Evolutionary conservation across 306 rosid genomes (phyloP).

Genomic region (Oemleria cerasiformis): DNA sequence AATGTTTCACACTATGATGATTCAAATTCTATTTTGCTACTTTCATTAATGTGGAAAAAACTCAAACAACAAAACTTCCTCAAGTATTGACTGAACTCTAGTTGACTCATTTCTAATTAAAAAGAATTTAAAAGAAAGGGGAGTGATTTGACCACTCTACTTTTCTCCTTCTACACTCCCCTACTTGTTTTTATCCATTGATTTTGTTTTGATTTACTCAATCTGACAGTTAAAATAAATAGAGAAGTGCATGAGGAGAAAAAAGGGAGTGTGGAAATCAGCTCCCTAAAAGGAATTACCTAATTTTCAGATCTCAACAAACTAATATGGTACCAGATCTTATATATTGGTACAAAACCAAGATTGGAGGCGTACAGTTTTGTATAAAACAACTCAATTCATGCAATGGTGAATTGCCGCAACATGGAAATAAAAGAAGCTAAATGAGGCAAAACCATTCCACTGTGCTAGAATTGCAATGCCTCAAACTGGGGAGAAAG

Average conservation of each 20-base stretch:
- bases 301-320: not conserved
- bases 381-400: not conserved
- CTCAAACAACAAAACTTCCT: not conserved
- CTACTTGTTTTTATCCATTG: too few species aligned
- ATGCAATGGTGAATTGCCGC: slow-evolving; percentile 2
- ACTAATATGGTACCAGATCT: not conserved
- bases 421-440: not conserved
- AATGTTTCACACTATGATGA: not conserved
- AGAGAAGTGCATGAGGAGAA: too few species aligned
- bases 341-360: not conserved
- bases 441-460: not conserved
- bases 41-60: not conserved
- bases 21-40: not conserved
- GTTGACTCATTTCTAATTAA: not conserved
- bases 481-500: not conserved
- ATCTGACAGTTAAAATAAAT: too few species aligned
- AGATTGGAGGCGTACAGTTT: too few species aligned
- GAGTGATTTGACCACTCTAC: too few species aligned
- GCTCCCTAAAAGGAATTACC: too few species aligned
- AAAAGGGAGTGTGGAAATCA: too few species aligned
- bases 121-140: not conserved
- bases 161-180: too few species aligned
- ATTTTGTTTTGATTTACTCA: too few species aligned
- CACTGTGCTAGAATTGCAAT: not conserved
- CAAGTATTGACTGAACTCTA: not conserved